phyloP scores from a whole-genome alignment of 257 asterid species.

The Plectranthus barbatus region DNA sequence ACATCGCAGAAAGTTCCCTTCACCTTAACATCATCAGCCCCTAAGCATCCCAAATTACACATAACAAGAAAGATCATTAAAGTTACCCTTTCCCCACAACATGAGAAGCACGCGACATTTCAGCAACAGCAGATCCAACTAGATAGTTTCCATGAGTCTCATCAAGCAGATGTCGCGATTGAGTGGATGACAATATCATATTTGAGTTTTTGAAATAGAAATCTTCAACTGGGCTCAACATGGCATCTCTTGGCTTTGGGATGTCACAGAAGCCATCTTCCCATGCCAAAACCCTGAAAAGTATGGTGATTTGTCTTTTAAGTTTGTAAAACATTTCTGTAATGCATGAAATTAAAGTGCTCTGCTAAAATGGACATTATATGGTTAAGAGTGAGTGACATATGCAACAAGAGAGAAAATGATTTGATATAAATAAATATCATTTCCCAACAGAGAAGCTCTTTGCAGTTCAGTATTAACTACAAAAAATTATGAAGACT shows the following conservation, averaged over 20 bases:
- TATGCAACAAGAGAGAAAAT: neutral
- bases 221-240: constrained; percentile 24
- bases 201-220: constrained; percentile 21
- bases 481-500: neutral
- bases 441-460: neutral
- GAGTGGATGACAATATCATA: constrained; percentile 25
- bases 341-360: neutral
- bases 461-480: neutral
- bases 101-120: constrained; percentile 61
- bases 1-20: neutral
- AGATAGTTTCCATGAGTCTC: constrained; percentile 31
- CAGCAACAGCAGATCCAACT: constrained; percentile 49
- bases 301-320: constrained; percentile 11
- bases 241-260: constrained; percentile 28
- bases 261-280: constrained; percentile 68
- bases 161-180: constrained; percentile 21
- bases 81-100: constrained; percentile 67
- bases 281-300: constrained; percentile 76
- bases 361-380: neutral
- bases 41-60: neutral
- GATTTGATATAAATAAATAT: neutral
- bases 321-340: neutral
- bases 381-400: neutral
- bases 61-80: neutral
- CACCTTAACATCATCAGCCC: neutral